Percentiles rank a stretch among this genome's conserved stretches.
Evolutionary conservation across 441 rosid species (phyloP).

Genomic region (Eugenia klotzschiana): DNA sequence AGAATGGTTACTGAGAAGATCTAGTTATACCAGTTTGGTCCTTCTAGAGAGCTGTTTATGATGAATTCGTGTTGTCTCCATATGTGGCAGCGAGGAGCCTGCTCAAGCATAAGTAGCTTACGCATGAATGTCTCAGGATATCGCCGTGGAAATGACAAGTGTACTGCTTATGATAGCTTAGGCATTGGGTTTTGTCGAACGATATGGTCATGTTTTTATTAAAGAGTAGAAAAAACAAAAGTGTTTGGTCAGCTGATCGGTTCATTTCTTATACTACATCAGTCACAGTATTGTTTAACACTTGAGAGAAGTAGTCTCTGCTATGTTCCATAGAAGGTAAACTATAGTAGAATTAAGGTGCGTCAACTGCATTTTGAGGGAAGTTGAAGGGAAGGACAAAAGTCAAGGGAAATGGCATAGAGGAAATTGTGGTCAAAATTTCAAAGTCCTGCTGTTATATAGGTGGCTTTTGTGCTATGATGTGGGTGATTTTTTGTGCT

Average conservation of each 20-base stretch:
- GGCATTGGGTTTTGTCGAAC: not conserved
- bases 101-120: not conserved
- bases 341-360: not conserved
- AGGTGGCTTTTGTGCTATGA: not conserved
- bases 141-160: not conserved
- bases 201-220: not conserved
- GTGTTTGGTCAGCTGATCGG: not conserved
- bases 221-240: not conserved
- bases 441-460: not conserved
- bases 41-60: not conserved
- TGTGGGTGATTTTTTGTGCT: not conserved
- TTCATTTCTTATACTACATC: not conserved
- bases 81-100: not conserved
- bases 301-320: not conserved
- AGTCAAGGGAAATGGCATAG: not conserved
- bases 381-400: not conserved
- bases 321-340: not conserved
- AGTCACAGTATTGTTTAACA: not conserved
- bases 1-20: not conserved
- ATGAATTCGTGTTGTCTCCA: not conserved
- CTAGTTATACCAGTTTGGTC: not conserved
- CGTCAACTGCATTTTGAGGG: not conserved
- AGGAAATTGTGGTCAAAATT: not conserved
- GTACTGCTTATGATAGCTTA: not conserved
- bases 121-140: not conserved